Evolutionary conservation across 352 stramenopile species (phyloP), one percentile per base, ranked within the genome.

Genomic region (Globisporangium cylindrosporum): DNA sequence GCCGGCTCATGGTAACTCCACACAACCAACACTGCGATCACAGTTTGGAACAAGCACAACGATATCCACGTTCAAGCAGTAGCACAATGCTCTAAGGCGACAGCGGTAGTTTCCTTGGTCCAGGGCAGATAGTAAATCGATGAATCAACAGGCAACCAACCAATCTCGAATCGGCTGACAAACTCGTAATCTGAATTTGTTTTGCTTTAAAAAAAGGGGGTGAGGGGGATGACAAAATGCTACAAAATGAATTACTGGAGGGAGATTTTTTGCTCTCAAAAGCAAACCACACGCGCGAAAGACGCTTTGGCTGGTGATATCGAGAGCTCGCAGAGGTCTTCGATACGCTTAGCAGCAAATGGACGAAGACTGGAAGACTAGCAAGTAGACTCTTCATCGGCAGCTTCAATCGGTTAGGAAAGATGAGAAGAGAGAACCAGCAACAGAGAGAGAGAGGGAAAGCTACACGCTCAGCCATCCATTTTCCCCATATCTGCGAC

Each of bases 161-260:
- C 32, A 38, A 38, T 38, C 32, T 12, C 32, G 32, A 38, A 38
- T 38, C 32, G 38, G 20, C 15, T 46, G 38, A 20, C 38, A 46
- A 49, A 49, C 41, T 49, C 41, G 41, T 15, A 49, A 49, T 49
- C 41, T 49, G 41, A 49, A 49, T 49, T 55, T 55, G 14, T 55
- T 24, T 25, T 55, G 48, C 48, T 55, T 55, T 27, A 25, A 25
- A 59, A 59, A 59, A 41, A 2, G 29, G 14, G 14, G 24, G 24
- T 32, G 29, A 10, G 32, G 34, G 54, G 15, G 41, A n/a, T 49
- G 41, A 49, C 41, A 49, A 49, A 49, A 49, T 49, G 41, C 41
- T 49, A 49, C 41, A 49, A 49, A 49, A 49, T 49, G 41, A 49
- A 49, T 15, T 49, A 49, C 41, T 49, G 4, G 15, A 46, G 38